Evolutionary conservation across 2,329 filamentous ascomycete genomes (phyloP), one percentile per base, ranked within the genome.

Genomic region (Myotisia sp.): DNA sequence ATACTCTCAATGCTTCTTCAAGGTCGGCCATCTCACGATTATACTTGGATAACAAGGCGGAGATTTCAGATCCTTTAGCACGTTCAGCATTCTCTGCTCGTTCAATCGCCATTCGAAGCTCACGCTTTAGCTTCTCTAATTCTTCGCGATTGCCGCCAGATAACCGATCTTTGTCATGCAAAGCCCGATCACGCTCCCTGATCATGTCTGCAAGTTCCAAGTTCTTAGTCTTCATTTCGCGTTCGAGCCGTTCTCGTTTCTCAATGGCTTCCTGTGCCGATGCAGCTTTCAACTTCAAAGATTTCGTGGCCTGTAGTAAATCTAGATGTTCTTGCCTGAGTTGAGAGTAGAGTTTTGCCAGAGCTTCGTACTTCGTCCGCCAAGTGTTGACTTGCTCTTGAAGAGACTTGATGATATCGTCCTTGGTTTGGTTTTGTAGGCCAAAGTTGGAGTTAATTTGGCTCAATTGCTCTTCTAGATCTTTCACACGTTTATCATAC

Each of bases 131-230:
- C 63, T 92, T 94, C 62, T 98, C 90, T 7, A 93, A 50, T 54
- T 98, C 90, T 38, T 98, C 90, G 51, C 83, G 86, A 58, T 86
- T 86, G 35, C 76, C 80, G 32, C 90, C 90, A 33, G 68, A 74
- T n/a, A 79, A 63, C 36, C 90, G 75, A 53, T 98, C 90, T 55
- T 86, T 84, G 42, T 98, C 90, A 51, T 95, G 84, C 34, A 94
- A 62, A 19, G 90, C 90, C 43, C 90, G 76, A 52, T 98, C 90
- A 47, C 90, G 73, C 63, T 98, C 90, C 27, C 90, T 75, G 44
- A 98, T 98, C 90, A 98, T 95, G 55, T 95, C 85, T 20, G 90
- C 90, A 41, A 98, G 63, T 58, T 98, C 90, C n/a, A 98, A 66
- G 53, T 98, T 98, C 72, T 98, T 98, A 19, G 87, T 94, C 71